Conservation (phyloP, 768 basidiomycete genomes). For the Saitozyma sp. region DNA sequence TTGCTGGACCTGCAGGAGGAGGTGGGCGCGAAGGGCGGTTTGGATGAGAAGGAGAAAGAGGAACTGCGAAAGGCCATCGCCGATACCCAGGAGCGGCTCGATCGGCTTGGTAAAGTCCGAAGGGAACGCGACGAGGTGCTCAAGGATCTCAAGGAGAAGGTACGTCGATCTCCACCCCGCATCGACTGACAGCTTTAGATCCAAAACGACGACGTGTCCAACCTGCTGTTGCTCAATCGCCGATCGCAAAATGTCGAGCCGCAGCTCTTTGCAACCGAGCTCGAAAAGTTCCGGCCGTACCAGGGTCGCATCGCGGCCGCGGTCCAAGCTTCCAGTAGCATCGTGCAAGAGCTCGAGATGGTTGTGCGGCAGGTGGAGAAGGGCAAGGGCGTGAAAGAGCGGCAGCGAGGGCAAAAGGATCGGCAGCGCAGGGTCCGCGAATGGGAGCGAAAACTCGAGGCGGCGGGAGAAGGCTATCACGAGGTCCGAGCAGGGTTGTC, state of each 20-base stretch:
- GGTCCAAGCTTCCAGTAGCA: slow-evolving; percentile 70
- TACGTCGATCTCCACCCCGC: slow-evolving; percentile 41
- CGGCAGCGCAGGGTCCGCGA: slow-evolving; percentile 78
- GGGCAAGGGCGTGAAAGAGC: slow-evolving; percentile 70
- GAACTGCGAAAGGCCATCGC: slow-evolving; percentile 65
- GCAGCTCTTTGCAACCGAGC: slow-evolving; percentile 82
- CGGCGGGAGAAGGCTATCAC: slow-evolving; percentile 79
- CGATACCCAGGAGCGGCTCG: slow-evolving; percentile 57
- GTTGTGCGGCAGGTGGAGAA: slow-evolving; percentile 74
- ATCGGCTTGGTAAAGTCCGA: slow-evolving; percentile 75
- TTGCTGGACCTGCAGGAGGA: slow-evolving; percentile 71
- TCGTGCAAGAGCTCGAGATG: slow-evolving; percentile 71
- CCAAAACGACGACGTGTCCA: slow-evolving; percentile 94
- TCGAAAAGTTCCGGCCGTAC: slow-evolving; percentile 93
- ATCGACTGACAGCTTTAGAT: slow-evolving; percentile 59
- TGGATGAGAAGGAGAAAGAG: slow-evolving; percentile 64
- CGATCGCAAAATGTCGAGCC: slow-evolving; percentile 80
- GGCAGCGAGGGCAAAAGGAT: slow-evolving; percentile 77
- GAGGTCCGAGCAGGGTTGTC: slow-evolving; percentile 82
- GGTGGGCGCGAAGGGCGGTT: slow-evolving; percentile 54
- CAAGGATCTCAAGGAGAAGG: slow-evolving; percentile 96
- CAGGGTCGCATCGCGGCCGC: slow-evolving; percentile 78
- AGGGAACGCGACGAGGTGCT: slow-evolving; percentile 81
- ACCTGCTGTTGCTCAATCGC: slow-evolving; percentile 84
- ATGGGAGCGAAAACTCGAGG: slow-evolving; percentile 66